Percentiles rank a stretch among this genome's conserved stretches.
phyloP scores from a whole-genome alignment of 768 basidiomycete species.

The Mycena polygramma region DNA sequence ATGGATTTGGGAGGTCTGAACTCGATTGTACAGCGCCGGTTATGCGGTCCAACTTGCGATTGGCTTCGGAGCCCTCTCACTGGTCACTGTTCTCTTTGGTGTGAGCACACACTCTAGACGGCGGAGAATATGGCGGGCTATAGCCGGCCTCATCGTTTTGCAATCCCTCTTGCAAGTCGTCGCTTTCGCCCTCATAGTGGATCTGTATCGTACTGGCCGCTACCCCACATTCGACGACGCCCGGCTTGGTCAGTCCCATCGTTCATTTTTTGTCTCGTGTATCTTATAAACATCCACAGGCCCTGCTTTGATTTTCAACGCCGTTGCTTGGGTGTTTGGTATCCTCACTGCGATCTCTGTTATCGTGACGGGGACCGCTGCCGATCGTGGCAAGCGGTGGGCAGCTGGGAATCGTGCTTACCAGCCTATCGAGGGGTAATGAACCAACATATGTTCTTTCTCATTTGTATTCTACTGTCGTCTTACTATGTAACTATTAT shows the following conservation, averaged over 20 bases:
- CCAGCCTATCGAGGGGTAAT: slow-evolving; percentile 49
- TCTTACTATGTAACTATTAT: background rate
- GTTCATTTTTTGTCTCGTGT: background rate
- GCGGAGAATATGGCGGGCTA: slow-evolving; percentile 82
- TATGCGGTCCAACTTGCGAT: slow-evolving; percentile 75
- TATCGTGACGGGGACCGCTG: slow-evolving; percentile 72
- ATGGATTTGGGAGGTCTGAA: background rate
- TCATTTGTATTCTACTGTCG: no score
- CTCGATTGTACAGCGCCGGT: slow-evolving; percentile 58
- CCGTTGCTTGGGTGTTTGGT: slow-evolving; percentile 71
- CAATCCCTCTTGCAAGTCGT: slow-evolving; percentile 77
- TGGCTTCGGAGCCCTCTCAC: slow-evolving; percentile 72
- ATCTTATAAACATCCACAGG: slow-evolving; percentile 53
- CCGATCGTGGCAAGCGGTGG: slow-evolving; percentile 75
- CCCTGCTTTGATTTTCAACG: slow-evolving; percentile 69
- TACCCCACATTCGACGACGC: slow-evolving; percentile 70
- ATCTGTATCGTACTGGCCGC: slow-evolving; percentile 62
- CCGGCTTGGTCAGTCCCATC: slow-evolving; percentile 63
- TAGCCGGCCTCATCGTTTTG: slow-evolving; percentile 72
- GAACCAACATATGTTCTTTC: slow-evolving; percentile 8
- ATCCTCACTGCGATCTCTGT: slow-evolving; percentile 67
- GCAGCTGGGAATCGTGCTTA: slow-evolving; percentile 84
- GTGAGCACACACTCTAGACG: slow-evolving; percentile 80
- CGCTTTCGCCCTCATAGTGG: slow-evolving; percentile 74
- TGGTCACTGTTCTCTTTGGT: slow-evolving; percentile 73